phyloP scores from a whole-genome alignment of 805 yeast genomes.

The Candida incommunis region DNA sequence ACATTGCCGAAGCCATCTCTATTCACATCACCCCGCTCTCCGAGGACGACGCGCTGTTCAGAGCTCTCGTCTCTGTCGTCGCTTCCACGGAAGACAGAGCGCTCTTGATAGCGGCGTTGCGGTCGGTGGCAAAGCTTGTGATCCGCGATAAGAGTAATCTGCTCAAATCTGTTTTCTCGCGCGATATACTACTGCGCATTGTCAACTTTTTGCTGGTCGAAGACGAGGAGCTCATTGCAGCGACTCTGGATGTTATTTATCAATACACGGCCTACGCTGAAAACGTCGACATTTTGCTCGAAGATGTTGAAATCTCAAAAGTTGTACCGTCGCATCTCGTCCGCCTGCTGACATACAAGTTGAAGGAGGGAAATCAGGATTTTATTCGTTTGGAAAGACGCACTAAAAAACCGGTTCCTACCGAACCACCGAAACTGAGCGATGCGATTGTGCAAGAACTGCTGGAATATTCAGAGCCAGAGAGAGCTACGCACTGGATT shows the following conservation, averaged over 20 bases:
- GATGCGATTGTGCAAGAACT: slow-evolving; percentile 44
- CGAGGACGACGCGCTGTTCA: slow-evolving; percentile 54
- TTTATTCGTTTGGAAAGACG: slow-evolving; percentile 23
- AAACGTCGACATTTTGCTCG: slow-evolving; percentile 39
- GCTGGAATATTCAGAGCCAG: slow-evolving; percentile 62
- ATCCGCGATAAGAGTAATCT: slow-evolving; percentile 46
- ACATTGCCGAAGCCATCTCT: slow-evolving; percentile 70
- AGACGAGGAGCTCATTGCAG: slow-evolving; percentile 56
- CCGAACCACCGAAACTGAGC: slow-evolving; percentile 47
- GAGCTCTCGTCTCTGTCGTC: slow-evolving; percentile 38
- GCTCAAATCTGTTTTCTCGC: slow-evolving; percentile 31
- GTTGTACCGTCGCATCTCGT: slow-evolving; percentile 50
- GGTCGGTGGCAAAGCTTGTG: slow-evolving; percentile 67
- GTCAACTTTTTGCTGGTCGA: slow-evolving; percentile 45
- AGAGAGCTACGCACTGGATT: slow-evolving; percentile 89
- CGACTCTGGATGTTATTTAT: slow-evolving; percentile 69
- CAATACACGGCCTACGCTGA: slow-evolving; percentile 56
- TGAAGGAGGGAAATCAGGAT: slow-evolving; percentile 23
- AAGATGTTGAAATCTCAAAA: slow-evolving; percentile 33
- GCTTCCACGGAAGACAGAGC: slow-evolving; percentile 49
- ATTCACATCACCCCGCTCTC: slow-evolving; percentile 69
- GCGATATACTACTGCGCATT: slow-evolving; percentile 35
- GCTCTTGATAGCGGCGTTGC: slow-evolving; percentile 50
- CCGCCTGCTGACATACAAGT: slow-evolving; percentile 37
- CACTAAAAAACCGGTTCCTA: slow-evolving; percentile 50